Conservation (phyloP, 306 rosid genomes). For the Ceratonia siliqua region DNA sequence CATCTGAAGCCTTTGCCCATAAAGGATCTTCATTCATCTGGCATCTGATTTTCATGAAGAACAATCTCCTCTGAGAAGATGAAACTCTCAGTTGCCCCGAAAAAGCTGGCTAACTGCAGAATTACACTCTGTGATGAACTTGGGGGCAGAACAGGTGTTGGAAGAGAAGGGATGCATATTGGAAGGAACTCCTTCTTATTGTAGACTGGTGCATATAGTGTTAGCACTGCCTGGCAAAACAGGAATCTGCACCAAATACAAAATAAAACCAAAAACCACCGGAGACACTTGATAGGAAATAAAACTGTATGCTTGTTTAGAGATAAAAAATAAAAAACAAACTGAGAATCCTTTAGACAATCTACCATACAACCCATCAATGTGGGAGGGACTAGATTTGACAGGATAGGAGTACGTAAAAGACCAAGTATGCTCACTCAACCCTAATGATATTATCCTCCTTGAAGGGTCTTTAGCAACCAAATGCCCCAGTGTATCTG, state of each 20-base stretch:
- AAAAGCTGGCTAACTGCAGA: conserved; percentile 56
- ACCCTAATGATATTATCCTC: too few species aligned
- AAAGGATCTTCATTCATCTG: conserved; percentile 17
- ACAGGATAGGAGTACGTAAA: too few species aligned
- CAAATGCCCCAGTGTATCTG: too few species aligned
- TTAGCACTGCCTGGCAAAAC: conserved; percentile 67
- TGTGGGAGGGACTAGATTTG: too few species aligned
- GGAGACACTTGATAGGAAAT: not conserved
- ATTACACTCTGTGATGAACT: conserved; percentile 47
- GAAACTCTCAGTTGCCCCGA: conserved; percentile 65
- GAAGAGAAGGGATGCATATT: conserved; percentile 71
- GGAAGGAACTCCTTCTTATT: conserved; percentile 69
- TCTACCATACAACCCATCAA: too few species aligned
- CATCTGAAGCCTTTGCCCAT: conserved; percentile 17
- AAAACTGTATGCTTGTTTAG: not conserved
- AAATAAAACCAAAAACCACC: not conserved
- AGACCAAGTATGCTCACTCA: too few species aligned
- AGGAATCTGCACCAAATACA: conserved; percentile 62
- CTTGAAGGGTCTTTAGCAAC: too few species aligned
- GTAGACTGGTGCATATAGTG: conserved; percentile 59
- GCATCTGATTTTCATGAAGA: conserved; percentile 47
- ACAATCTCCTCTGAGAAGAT: conserved; percentile 47
- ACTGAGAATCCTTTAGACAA: not conserved
- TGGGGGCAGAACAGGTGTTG: conserved; percentile 45
- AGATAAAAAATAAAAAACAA: not conserved